Evolutionary conservation across 2,329 filamentous ascomycete species (phyloP), one percentile per base, ranked within the genome.

Genomic region (Penicillium sp.): DNA sequence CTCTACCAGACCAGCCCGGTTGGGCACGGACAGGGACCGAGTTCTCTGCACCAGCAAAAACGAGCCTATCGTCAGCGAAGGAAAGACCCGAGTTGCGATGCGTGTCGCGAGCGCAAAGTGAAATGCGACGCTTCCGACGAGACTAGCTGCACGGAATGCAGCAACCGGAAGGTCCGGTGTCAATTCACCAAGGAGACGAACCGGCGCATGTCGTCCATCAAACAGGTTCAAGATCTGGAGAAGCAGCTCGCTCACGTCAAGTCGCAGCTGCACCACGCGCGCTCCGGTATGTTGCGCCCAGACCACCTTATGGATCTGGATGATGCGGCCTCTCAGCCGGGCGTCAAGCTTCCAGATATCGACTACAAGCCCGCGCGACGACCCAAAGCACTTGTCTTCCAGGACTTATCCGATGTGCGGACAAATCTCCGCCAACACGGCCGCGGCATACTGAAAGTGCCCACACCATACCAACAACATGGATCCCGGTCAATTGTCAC

Each of bases 151-250:
- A 96, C 94, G 1, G 94, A 99, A 74, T 99, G 94, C 75, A 94
- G 90, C 4, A 96, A 92, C 70, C 87, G 94, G 59, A 95, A 92
- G 68, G 92, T 97, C 59, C 95, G 95, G 71, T 99, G 94, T 69
- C 92, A 97, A 68, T 99, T 99, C 69, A 99, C 94, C 44, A 99
- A 99, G 75, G 94, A 99, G 74, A 99, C 94, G 11, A 99, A 99
- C 70, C 83, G 94, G 53, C 85, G 94, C 56, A 99, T 99, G 94
- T 97, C 94, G 16, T 97, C 92, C 1, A 97, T 97, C 75, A 99
- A 97, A 82, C 94, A 96, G 77, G 89, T 97, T 11, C 94, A 97
- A 73, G 94, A 99, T 69, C 79, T 99, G 24, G 92, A 97, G 74
- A 94, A 90, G 72, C 92, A 96, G 72, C 83, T 96, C 64, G 83